A percentile compares a stretch with the other conserved stretches of the same genome.
Conservation (phyloP, 768 basidiomycete species). For the Clitopilus passeckerianus region DNA sequence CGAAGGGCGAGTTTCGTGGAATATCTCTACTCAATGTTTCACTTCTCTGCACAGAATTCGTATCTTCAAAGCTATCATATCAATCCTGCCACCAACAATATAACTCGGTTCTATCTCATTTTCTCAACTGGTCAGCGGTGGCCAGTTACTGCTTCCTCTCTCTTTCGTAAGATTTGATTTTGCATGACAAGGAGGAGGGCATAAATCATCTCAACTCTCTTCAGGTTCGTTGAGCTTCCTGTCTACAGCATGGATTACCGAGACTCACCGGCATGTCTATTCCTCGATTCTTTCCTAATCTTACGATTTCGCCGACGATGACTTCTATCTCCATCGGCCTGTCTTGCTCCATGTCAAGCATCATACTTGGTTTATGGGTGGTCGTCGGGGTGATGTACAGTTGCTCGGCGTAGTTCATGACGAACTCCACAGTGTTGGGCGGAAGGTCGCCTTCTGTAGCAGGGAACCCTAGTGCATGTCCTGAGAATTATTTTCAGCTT, state of each 20-base stretch:
- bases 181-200: conserved; percentile 52
- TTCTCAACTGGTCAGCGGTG: not conserved
- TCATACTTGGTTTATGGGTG: conserved; percentile 54
- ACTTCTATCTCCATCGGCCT: conserved; percentile 65
- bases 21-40: too few relatives aligned
- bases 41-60: too few relatives aligned
- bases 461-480: conserved; percentile 41
- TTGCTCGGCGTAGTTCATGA: conserved; percentile 31
- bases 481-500: conserved; percentile 13
- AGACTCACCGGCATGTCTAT: conserved; percentile 43
- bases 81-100: too few relatives aligned
- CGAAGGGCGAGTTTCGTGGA: too few relatives aligned
- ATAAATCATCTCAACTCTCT: conserved; percentile 60
- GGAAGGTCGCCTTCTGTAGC: conserved; percentile 42
- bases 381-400: conserved; percentile 37
- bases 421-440: conserved; percentile 30
- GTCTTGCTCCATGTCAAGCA: conserved; percentile 49
- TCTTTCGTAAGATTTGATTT: conserved; percentile 47
- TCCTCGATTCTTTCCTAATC: conserved; percentile 38
- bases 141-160: conserved; percentile 2
- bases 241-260: not conserved
- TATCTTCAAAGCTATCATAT: too few relatives aligned
- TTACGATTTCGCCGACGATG: conserved; percentile 57
- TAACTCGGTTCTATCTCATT: too few relatives aligned
- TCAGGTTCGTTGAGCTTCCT: not conserved